Percentiles rank a stretch among this genome's conserved stretches.
These are phyloP conservation scores for Pogostemon cablin DNA, from an alignment of 257 asterid genomes.

Conservation along the genomic window DNA sequence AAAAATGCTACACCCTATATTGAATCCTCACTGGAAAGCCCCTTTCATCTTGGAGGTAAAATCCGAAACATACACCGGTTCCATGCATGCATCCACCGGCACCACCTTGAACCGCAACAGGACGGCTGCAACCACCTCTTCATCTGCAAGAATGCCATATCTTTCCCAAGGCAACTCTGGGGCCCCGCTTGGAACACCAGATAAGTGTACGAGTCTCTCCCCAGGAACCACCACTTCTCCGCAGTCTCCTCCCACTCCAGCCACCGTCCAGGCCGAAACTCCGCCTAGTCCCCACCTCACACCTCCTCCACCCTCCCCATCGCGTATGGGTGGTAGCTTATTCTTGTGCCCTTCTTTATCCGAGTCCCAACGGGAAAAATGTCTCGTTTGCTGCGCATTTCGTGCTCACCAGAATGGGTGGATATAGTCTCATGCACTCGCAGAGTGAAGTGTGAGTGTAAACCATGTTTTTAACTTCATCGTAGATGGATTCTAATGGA, in stretches of 20 bases:
- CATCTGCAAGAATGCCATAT: conserved; percentile 44
- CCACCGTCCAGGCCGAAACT: conserved; percentile 68
- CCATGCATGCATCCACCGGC: conserved; percentile 31
- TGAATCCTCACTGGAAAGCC: conserved; percentile 40
- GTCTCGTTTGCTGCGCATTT: conserved; percentile 48
- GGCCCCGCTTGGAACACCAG: conserved; percentile 48
- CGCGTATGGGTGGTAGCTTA: conserved; percentile 61
- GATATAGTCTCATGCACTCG: conserved; percentile 68
- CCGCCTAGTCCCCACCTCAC: conserved; percentile 70
- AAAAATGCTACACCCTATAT: conserved; percentile 7
- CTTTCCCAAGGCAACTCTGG: conserved; percentile 37
- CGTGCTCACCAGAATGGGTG: conserved; percentile 62
- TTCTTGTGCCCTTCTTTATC: conserved; percentile 53
- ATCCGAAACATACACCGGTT: conserved; percentile 25
- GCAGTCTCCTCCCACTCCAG: conserved; percentile 39
- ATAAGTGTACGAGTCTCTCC: conserved; percentile 44
- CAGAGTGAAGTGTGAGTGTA: conserved; percentile 64
- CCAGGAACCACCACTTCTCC: conserved; percentile 52
- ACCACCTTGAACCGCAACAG: conserved; percentile 39
- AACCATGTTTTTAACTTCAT: conserved; percentile 59
- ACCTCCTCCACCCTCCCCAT: conserved; percentile 66
- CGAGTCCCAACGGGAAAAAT: conserved; percentile 65
- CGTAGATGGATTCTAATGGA: conserved; percentile 32
- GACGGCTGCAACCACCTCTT: conserved; percentile 38
- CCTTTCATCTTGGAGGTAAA: conserved; percentile 42